phyloP scores from a whole-genome alignment of 768 basidiomycete species.

The Leccinellum luteum region DNA sequence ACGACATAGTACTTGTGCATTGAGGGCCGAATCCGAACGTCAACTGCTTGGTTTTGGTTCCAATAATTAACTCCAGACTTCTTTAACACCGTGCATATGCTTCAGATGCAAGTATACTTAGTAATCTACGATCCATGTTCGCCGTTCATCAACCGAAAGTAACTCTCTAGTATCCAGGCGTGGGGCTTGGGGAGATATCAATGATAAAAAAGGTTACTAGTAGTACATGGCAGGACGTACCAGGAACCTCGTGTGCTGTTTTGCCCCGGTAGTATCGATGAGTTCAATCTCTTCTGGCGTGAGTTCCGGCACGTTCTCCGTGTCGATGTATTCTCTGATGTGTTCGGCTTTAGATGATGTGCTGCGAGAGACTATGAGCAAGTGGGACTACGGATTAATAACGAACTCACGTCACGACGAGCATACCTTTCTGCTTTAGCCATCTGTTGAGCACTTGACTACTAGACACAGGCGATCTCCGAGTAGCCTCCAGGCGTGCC shows the following conservation, averaged over 20 bases:
- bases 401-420: constrained; percentile 31
- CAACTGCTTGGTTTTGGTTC: background rate
- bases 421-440: constrained; percentile 28
- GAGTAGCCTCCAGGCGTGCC: constrained; percentile 24
- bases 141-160: no score
- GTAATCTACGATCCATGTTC: background rate
- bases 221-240: constrained; percentile 16
- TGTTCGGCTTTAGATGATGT: constrained; percentile 33
- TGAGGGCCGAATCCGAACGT: background rate
- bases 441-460: constrained; percentile 32
- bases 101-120: background rate
- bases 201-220: background rate
- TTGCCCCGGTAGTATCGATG: constrained; percentile 26
- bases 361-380: constrained; percentile 14
- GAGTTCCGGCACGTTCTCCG: constrained; percentile 26
- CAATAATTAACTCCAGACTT: background rate
- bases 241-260: constrained; percentile 23
- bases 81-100: background rate
- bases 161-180: background rate
- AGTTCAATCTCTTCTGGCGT: constrained; percentile 23
- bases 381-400: background rate
- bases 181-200: background rate
- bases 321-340: constrained; percentile 34
- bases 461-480: constrained; percentile 26
- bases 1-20: background rate